These are phyloP conservation scores for Lachnellula cervina DNA, from an alignment of 2,329 filamentous ascomycete species.

Conservation along the genomic window DNA sequence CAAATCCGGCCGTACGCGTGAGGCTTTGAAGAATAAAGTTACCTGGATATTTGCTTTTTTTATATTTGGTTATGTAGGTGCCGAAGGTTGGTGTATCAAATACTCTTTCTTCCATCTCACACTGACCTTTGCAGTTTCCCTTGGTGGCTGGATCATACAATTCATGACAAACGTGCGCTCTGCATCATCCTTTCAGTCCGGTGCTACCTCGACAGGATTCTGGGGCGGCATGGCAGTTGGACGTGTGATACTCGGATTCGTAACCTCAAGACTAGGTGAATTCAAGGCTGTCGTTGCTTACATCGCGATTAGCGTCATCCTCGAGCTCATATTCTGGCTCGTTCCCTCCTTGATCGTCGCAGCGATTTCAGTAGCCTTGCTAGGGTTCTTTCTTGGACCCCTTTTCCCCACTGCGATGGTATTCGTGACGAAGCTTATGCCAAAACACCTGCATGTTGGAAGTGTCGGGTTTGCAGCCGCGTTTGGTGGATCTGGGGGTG, in stretches of 20 bases:
- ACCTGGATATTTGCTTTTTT: constrained; percentile 73
- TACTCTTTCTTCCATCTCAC: neutral
- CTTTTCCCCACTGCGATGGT: constrained; percentile 73
- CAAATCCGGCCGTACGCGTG: constrained; percentile 23
- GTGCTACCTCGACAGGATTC: constrained; percentile 73
- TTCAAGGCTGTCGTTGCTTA: constrained; percentile 61
- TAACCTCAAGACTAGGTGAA: constrained; percentile 70
- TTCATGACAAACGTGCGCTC: constrained; percentile 80
- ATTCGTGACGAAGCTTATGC: constrained; percentile 68
- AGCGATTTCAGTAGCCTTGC: constrained; percentile 63
- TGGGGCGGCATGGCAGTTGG: constrained; percentile 80
- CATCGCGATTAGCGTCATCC: constrained; percentile 54
- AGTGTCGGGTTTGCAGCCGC: constrained; percentile 77
- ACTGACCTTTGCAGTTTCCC: constrained; percentile 55
- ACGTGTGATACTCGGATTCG: constrained; percentile 66
- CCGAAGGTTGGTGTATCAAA: constrained; percentile 50
- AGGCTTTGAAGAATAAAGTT: constrained; percentile 43
- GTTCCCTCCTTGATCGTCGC: constrained; percentile 72
- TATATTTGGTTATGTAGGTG: constrained; percentile 72
- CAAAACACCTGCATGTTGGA: constrained; percentile 68
- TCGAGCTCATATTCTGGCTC: constrained; percentile 76
- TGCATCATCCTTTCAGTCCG: constrained; percentile 64
- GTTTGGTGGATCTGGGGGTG: constrained; percentile 69
- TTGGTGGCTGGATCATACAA: constrained; percentile 77
- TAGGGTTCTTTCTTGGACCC: constrained; percentile 77